Evolutionary conservation across 345 rosid genomes (phyloP).

Genomic region (Eucalyptus cladocalyx): DNA sequence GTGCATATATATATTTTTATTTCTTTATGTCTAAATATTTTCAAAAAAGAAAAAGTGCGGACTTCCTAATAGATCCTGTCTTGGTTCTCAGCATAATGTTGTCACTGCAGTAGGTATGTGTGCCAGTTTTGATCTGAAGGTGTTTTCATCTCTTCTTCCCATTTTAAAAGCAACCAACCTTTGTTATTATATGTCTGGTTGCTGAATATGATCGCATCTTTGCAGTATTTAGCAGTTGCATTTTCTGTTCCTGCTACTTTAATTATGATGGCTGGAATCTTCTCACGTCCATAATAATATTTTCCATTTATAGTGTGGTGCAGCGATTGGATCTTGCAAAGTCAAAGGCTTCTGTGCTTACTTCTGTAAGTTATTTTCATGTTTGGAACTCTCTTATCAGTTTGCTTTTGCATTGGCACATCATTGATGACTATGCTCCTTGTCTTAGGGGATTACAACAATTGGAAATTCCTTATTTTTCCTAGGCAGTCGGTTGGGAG

Average conservation of each 20-base stretch:
- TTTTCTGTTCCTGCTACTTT: not conserved
- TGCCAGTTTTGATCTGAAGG: not conserved
- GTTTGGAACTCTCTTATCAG: not conserved
- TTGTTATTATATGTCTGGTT: not conserved
- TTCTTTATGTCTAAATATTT: not conserved
- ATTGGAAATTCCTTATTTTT: conserved; percentile 80
- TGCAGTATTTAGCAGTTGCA: not conserved
- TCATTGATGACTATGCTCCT: not conserved
- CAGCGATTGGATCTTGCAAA: conserved; percentile 95
- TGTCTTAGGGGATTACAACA: conserved; percentile 66
- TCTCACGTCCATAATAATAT: not conserved
- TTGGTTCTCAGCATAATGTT: not conserved
- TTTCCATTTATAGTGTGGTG: conserved; percentile 56
- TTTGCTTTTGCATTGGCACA: not conserved
- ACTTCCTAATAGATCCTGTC: not conserved
- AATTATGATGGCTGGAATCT: not conserved
- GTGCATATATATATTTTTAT: not conserved
- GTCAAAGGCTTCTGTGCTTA: conserved; percentile 95
- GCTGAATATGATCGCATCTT: not conserved
- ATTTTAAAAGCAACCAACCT: not conserved
- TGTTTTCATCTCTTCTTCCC: not conserved
- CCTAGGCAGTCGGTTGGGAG: conserved; percentile 91
- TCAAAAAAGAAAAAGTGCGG: not conserved
- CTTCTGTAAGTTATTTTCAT: conserved; percentile 62
- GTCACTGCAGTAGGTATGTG: not conserved